A percentile compares a stretch with the other conserved stretches of the same genome.
phyloP scores from a whole-genome alignment of 2,329 filamentous ascomycete genomes.

The Cadophora sp. region DNA sequence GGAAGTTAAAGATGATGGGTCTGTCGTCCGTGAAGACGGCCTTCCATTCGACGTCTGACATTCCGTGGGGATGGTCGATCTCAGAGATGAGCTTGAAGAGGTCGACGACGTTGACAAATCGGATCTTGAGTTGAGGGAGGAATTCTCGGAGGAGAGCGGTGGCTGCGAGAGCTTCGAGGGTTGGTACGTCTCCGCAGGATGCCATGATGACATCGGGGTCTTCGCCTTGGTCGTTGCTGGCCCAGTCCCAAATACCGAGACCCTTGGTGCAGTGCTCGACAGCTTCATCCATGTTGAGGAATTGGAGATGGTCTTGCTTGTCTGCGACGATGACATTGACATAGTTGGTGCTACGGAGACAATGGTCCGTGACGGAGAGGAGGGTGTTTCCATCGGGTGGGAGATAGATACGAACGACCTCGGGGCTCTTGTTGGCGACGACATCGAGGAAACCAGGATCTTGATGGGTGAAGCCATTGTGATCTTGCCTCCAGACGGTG shows the following conservation, averaged over 20 bases:
- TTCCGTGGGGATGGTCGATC: slow-evolving; percentile 74
- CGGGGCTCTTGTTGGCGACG: slow-evolving; percentile 79
- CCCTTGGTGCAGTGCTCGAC: slow-evolving; percentile 81
- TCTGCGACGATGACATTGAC: slow-evolving; percentile 83
- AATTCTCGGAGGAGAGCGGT: slow-evolving; percentile 75
- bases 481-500: slow-evolving; percentile 82
- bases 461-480: slow-evolving; percentile 85
- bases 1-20: slow-evolving; percentile 84
- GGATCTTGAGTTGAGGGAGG: slow-evolving; percentile 75
- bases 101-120: slow-evolving; percentile 82
- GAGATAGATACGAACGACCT: slow-evolving; percentile 81
- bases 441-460: slow-evolving; percentile 83
- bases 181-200: slow-evolving; percentile 76
- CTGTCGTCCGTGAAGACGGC: slow-evolving; percentile 75
- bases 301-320: slow-evolving; percentile 81
- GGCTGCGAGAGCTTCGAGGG: slow-evolving; percentile 76
- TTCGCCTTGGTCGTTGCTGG: slow-evolving; percentile 70
- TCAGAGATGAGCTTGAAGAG: slow-evolving; percentile 80
- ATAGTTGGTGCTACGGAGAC: slow-evolving; percentile 75
- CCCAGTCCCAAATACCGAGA: slow-evolving; percentile 79
- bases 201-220: slow-evolving; percentile 81
- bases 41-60: slow-evolving; percentile 69
- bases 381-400: slow-evolving; percentile 82
- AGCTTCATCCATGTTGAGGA: slow-evolving; percentile 75
- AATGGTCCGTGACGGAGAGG: slow-evolving; percentile 78